Evolutionary conservation across 768 basidiomycete genomes (phyloP).

Genomic region (Suillus spraguei): DNA sequence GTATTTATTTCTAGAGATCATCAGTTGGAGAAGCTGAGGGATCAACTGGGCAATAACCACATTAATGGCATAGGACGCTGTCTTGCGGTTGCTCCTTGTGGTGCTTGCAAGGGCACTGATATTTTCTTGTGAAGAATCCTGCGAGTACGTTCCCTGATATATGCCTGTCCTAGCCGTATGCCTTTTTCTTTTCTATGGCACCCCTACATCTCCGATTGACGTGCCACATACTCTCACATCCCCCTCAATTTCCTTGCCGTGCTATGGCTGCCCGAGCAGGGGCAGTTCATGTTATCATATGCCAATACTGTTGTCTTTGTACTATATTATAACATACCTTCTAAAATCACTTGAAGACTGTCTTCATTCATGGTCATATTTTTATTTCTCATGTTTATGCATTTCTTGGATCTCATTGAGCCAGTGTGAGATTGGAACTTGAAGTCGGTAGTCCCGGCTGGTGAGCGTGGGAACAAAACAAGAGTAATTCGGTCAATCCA

Average conservation of each 20-base stretch:
- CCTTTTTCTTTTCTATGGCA: conserved; percentile 11
- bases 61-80: conserved; percentile 20
- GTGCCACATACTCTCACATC: conserved; percentile 25
- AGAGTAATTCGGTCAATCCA: not conserved
- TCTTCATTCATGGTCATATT: conserved; percentile 30
- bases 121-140: conserved; percentile 30
- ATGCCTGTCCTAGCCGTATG: conserved; percentile 25
- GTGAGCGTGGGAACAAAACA: conserved; percentile 13
- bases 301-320: conserved; percentile 33
- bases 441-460: conserved; percentile 14
- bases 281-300: conserved; percentile 24
- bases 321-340: conserved; percentile 24
- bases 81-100: conserved; percentile 31
- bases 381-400: conserved; percentile 27
- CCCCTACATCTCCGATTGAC: conserved; percentile 13
- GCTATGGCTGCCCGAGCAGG: conserved; percentile 15
- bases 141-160: conserved; percentile 10
- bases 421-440: not conserved
- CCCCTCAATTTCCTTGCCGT: conserved; percentile 10
- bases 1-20: conserved; percentile 62
- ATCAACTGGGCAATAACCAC: conserved; percentile 49
- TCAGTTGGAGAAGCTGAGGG: conserved; percentile 65
- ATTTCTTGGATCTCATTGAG: conserved; percentile 12
- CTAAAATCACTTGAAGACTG: conserved; percentile 23
- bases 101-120: conserved; percentile 26